Evolutionary conservation across 148 eudicot genomes (phyloP).

Genomic region (Mesembryanthemum crystallinum): DNA sequence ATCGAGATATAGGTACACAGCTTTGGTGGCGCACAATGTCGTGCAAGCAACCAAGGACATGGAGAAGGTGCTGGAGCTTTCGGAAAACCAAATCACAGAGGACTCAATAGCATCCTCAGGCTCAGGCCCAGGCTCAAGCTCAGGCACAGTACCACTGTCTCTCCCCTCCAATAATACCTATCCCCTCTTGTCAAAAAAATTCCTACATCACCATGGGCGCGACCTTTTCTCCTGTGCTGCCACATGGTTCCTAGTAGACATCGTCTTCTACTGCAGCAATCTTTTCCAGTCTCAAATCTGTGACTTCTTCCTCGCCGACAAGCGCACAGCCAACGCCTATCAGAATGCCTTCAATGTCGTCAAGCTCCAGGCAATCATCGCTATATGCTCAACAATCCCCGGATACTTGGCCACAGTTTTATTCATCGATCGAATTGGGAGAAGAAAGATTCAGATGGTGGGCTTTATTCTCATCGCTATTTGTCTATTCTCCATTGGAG

Average conservation of each 20-base stretch:
- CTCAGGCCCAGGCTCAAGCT: no score
- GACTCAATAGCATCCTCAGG: slow-evolving; percentile 12
- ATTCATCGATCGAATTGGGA: slow-evolving; percentile 52
- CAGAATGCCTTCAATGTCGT: slow-evolving; percentile 39
- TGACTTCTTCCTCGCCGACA: not conserved
- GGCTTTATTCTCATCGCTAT: slow-evolving; percentile 48
- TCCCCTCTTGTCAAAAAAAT: slow-evolving; percentile 40
- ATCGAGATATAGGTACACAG: slow-evolving; percentile 40
- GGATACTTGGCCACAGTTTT: slow-evolving; percentile 55
- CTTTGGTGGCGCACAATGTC: slow-evolving; percentile 52
- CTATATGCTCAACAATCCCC: slow-evolving; percentile 53
- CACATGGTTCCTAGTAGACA: slow-evolving; percentile 50
- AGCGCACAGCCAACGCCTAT: slow-evolving; percentile 22
- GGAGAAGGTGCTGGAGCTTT: slow-evolving; percentile 43
- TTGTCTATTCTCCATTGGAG: slow-evolving; percentile 35
- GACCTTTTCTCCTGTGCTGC: slow-evolving; percentile 46
- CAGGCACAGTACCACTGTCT: slow-evolving; percentile 8
- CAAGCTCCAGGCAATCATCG: slow-evolving; percentile 44
- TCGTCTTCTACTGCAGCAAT: slow-evolving; percentile 59
- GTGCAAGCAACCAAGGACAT: slow-evolving; percentile 59
- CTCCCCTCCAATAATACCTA: slow-evolving; percentile 17
- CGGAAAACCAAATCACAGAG: slow-evolving; percentile 33
- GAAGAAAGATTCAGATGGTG: slow-evolving; percentile 49
- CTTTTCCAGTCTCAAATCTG: slow-evolving; percentile 47
- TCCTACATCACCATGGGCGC: slow-evolving; percentile 49